A percentile compares a stretch with the other conserved stretches of the same genome.
Evolutionary conservation across 352 stramenopile species (phyloP).

Genomic region (Pythium pyrilobum): DNA sequence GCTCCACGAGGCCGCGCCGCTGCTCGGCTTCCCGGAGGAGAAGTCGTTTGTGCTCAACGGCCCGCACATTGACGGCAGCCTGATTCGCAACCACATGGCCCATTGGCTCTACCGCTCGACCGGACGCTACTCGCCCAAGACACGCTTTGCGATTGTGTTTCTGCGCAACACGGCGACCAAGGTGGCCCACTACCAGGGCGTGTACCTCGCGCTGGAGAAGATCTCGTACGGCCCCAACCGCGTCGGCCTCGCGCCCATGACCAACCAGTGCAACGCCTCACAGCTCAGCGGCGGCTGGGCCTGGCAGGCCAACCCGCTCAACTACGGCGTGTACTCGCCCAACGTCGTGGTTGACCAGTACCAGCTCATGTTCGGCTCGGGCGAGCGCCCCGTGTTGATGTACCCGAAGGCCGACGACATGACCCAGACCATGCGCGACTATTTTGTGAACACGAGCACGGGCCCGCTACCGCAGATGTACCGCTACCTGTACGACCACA

Average conservation of each 20-base stretch:
- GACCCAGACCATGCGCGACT: slow-evolving; percentile 70
- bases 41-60: slow-evolving; percentile 68
- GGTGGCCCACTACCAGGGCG: slow-evolving; percentile 38
- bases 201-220: slow-evolving; percentile 74
- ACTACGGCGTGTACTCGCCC: slow-evolving; percentile 59
- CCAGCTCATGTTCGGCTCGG: slow-evolving; percentile 68
- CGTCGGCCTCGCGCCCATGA: slow-evolving; percentile 45
- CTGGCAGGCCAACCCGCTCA: slow-evolving; percentile 69
- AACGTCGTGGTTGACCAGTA: slow-evolving; percentile 74
- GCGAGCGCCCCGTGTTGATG: slow-evolving; percentile 50
- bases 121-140: slow-evolving; percentile 58
- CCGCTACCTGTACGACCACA: slow-evolving; percentile 65
- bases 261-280: slow-evolving; percentile 31
- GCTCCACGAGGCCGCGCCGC: slow-evolving; percentile 31
- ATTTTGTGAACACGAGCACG: slow-evolving; percentile 55
- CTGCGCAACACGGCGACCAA: slow-evolving; percentile 26
- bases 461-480: slow-evolving; percentile 64
- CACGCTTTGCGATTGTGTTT: slow-evolving; percentile 58
- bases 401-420: slow-evolving; percentile 38
- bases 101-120: slow-evolving; percentile 71
- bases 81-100: slow-evolving; percentile 76
- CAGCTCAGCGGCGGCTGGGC: slow-evolving; percentile 68
- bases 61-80: slow-evolving; percentile 60
- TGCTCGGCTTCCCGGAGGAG: slow-evolving; percentile 60
- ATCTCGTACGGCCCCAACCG: slow-evolving; percentile 63